These are phyloP conservation scores for Pleurotus ostreatus DNA, from an alignment of 768 basidiomycete species.

Conservation along the genomic window DNA sequence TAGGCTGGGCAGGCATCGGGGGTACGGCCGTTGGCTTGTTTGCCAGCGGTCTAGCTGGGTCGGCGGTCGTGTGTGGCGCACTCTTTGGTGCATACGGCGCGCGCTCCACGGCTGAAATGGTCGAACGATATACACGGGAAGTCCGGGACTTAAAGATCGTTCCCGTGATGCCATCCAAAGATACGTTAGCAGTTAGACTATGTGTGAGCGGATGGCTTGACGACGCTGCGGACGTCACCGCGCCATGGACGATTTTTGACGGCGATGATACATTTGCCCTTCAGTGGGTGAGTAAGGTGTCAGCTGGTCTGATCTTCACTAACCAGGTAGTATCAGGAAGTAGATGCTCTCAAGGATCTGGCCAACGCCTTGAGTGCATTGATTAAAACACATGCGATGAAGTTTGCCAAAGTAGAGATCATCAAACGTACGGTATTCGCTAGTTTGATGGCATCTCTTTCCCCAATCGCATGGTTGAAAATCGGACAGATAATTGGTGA, in stretches of 20 bases:
- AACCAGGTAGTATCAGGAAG: constrained; percentile 36
- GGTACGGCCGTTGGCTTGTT: constrained; percentile 48
- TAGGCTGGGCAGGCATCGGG: constrained; percentile 50
- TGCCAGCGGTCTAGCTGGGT: constrained; percentile 50
- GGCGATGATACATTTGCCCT: constrained; percentile 52
- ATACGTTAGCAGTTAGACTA: constrained; percentile 47
- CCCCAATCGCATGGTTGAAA: constrained; percentile 46
- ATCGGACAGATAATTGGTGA: constrained; percentile 51
- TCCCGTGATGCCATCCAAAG: constrained; percentile 29
- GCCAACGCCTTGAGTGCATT: constrained; percentile 42
- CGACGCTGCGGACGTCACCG: constrained; percentile 38
- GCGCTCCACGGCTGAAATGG: constrained; percentile 41
- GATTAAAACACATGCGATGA: constrained; percentile 44
- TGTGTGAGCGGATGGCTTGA: constrained; percentile 56
- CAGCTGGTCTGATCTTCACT: neutral
- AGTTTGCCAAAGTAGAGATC: constrained; percentile 44
- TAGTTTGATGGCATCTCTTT: constrained; percentile 42
- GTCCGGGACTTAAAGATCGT: constrained; percentile 50
- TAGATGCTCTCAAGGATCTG: constrained; percentile 45
- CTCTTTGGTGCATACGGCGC: constrained; percentile 58
- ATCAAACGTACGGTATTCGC: constrained; percentile 50
- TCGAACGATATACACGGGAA: constrained; percentile 46
- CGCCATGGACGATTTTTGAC: constrained; percentile 49
- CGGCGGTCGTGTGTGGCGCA: constrained; percentile 52
- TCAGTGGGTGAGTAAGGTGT: constrained; percentile 43